Evolutionary conservation across 164 flowering plant genomes (phyloP), one percentile per base, ranked within the genome.

Genomic region (Vitis amurensis): DNA sequence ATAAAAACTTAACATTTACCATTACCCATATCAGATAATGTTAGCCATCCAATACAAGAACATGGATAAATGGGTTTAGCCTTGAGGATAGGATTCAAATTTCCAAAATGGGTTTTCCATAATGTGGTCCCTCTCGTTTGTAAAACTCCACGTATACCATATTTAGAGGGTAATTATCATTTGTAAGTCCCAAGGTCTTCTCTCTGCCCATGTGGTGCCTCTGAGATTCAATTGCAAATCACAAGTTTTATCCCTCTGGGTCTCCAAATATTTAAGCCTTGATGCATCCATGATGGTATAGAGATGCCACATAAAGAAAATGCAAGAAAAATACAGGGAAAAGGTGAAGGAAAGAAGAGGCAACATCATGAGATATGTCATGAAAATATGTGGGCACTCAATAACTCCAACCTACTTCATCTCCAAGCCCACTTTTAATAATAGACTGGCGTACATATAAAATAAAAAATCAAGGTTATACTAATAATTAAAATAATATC

Each of bases 101-200:
- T 64, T 29, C 37, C 63, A 5, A 2, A 11, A 58, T 68, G 44
- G 56, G 63, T 15, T 27, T 49, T 3, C 29, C 30, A 49, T 49
- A 44, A 9, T 71, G 74, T 64, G 74, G 68, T 71, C 74, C 62
- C 57, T 10, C 16, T 23, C 72, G 59, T 69, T 30, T 60, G 47
- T 59, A 11, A 59, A 9, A 59, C 64, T 49, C 64, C 47, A 31
- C 15, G 7, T 15, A 1, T 47, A 31, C 55, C 55, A 27, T 23
- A 64, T 50, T 71, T 55, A 50, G 63, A 37, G 57, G 19, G 30
- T 29, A 64, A 64, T 58, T 49, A 50, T 49, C 15, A 15, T 48
- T 71, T 56, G 55, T n/a, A 14, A 64, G n/a, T 37, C 58, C 56
- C 64, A 55, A 56, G 50, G 59, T 64, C 68, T 2, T 50, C 30